phyloP scores from a whole-genome alignment of 257 asterid species.

The Catharanthus roseus region DNA sequence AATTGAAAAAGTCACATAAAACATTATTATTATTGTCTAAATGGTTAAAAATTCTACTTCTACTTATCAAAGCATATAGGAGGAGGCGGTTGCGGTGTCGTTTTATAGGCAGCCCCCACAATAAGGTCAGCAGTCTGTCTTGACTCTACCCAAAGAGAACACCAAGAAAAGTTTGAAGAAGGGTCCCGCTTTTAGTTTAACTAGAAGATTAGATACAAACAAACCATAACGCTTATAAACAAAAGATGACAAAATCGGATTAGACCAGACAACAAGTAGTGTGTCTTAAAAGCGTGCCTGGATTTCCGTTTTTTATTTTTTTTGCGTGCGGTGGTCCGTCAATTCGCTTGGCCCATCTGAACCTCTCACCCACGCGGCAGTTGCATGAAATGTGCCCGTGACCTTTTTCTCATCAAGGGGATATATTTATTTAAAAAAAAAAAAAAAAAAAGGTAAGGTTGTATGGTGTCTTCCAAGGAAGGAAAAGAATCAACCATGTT shows the following conservation, averaged over 20 bases:
- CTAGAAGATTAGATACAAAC: too few species aligned
- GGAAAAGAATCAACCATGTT: neutral
- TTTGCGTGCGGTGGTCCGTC: slow-evolving; percentile 10
- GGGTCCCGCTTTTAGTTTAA: neutral
- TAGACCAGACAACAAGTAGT: neutral
- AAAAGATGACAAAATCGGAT: neutral
- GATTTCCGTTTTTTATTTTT: neutral
- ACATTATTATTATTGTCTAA: too few species aligned
- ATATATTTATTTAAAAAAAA: slow-evolving; percentile 3
- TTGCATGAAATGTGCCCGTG: neutral
- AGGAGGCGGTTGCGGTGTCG: slow-evolving; percentile 7
- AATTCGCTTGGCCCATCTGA: slow-evolving; percentile 7
- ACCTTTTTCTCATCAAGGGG: neutral
- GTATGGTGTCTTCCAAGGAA: slow-evolving; percentile 14
- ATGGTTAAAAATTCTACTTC: too few species aligned
- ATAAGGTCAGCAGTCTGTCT: slow-evolving; percentile 15
- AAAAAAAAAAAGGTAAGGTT: too few species aligned
- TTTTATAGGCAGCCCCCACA: neutral
- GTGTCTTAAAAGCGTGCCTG: neutral
- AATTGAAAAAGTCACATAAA: neutral
- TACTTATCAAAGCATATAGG: too few species aligned
- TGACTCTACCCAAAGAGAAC: neutral
- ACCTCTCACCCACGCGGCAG: neutral
- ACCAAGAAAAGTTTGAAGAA: neutral
- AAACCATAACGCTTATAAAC: neutral